Evolutionary conservation across 2,329 filamentous ascomycete species (phyloP).

Genomic region (Cercospora sojina): DNA sequence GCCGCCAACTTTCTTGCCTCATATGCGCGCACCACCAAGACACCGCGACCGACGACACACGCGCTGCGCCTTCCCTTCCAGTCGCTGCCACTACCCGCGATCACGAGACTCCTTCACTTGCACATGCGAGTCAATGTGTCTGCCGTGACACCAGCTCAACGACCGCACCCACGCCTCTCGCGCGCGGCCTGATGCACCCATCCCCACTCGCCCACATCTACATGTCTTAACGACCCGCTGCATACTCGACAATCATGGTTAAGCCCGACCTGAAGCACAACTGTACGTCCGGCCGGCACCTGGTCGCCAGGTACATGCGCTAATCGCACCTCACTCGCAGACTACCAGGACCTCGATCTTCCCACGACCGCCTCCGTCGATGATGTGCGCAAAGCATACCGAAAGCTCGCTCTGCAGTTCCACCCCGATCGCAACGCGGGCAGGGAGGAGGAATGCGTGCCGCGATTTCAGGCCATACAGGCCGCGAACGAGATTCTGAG

Average conservation of each 20-base stretch:
- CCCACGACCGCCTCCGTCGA: conserved; percentile 64
- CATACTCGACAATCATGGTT: conserved; percentile 34
- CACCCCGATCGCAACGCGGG: conserved; percentile 89
- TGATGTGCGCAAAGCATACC: conserved; percentile 83
- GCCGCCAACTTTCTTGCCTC: neutral
- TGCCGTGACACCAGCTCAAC: conserved; percentile 15
- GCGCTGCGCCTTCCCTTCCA: neutral
- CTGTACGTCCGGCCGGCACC: conserved; percentile 18
- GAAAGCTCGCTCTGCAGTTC: conserved; percentile 79
- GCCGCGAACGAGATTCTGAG: conserved; percentile 76
- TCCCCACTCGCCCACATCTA: conserved; percentile 9
- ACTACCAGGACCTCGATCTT: conserved; percentile 73
- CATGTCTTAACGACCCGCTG: conserved; percentile 19
- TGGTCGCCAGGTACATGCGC: neutral
- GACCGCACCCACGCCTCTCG: neutral
- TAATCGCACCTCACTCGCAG: conserved; percentile 19
- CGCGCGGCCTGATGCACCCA: conserved; percentile 10
- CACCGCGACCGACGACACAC: neutral
- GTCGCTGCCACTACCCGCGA: neutral
- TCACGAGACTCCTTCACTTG: conserved; percentile 1
- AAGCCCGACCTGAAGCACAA: conserved; percentile 39
- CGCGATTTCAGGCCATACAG: conserved; percentile 83
- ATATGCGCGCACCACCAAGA: neutral
- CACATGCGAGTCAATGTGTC: conserved; percentile 16
- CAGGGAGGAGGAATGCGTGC: conserved; percentile 72